Evolutionary conservation across 306 rosid species (phyloP).

Genomic region (Malus fusca): DNA sequence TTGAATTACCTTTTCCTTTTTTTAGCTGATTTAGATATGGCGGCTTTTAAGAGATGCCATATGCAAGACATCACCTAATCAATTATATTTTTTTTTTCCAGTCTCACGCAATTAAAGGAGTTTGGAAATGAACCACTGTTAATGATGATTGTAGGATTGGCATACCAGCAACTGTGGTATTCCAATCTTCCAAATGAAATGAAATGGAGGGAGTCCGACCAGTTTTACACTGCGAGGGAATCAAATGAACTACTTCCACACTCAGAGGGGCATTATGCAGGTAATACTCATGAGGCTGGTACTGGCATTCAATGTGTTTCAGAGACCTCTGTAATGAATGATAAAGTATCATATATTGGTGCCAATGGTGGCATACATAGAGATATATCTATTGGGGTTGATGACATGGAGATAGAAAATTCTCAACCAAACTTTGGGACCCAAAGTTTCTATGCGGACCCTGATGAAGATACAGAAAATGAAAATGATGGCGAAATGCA

Average conservation of each 20-base stretch:
- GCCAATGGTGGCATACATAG: conserved; percentile 10
- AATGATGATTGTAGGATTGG: conserved; percentile 56
- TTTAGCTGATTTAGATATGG: not conserved
- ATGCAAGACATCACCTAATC: not conserved
- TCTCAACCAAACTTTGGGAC: conserved; percentile 28
- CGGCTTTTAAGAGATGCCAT: not conserved
- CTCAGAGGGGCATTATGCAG: conserved; percentile 34
- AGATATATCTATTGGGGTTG: conserved; percentile 23
- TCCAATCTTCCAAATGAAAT: conserved; percentile 55
- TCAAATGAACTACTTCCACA: conserved; percentile 18
- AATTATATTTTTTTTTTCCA: conserved; percentile 17
- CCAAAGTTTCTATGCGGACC: conserved; percentile 36
- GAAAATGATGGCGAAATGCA: conserved; percentile 28
- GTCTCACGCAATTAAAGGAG: conserved; percentile 47
- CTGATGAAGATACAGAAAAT: conserved; percentile 38
- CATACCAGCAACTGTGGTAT: conserved; percentile 62
- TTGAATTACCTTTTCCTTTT: not conserved
- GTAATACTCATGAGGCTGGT: conserved; percentile 38
- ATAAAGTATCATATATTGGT: conserved; percentile 16
- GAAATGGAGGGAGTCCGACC: conserved; percentile 46
- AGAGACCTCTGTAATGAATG: conserved; percentile 55
- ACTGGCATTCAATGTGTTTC: conserved; percentile 31
- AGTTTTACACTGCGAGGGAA: conserved; percentile 24
- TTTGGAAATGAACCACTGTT: conserved; percentile 40
- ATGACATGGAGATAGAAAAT: conserved; percentile 29